Evolutionary conservation across 257 asterid species (phyloP).

Genomic region (Thymus mandschuricus): DNA sequence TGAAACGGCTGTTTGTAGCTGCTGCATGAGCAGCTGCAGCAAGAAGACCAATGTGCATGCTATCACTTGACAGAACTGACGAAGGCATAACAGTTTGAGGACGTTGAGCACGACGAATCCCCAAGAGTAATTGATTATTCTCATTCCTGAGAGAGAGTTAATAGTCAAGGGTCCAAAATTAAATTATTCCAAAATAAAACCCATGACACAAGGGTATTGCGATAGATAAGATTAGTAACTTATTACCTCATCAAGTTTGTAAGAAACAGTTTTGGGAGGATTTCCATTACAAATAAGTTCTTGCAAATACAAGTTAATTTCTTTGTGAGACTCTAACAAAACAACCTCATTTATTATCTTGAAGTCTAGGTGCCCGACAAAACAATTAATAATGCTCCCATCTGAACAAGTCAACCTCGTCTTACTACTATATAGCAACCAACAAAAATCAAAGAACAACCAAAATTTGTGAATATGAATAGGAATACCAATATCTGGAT

Average conservation of each 20-base stretch:
- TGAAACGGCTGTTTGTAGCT: conserved; percentile 86
- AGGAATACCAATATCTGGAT: background rate
- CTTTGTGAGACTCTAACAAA: background rate
- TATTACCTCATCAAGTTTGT: conserved; percentile 5
- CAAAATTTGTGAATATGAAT: conserved; percentile 4
- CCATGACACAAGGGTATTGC: background rate
- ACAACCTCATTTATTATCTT: conserved; percentile 6
- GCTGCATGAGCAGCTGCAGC: conserved; percentile 99
- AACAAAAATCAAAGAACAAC: background rate
- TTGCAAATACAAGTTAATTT: background rate
- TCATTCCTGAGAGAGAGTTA: conserved; percentile 65
- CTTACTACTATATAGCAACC: conserved; percentile 19
- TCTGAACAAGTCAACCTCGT: background rate
- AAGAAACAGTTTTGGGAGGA: background rate
- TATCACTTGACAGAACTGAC: conserved; percentile 88
- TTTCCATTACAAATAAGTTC: background rate
- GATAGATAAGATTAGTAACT: background rate
- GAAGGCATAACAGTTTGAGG: conserved; percentile 94
- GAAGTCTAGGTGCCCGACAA: background rate
- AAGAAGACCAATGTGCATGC: conserved; percentile 98
- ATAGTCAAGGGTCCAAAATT: conserved; percentile 1
- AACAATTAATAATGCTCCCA: background rate
- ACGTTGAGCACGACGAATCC: conserved; percentile 86
- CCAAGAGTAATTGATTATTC: conserved; percentile 79
- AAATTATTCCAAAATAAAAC: background rate